These are phyloP conservation scores for Cyberlindnera mycetangii DNA, from an alignment of 805 yeast genomes.

Conservation along the genomic window DNA sequence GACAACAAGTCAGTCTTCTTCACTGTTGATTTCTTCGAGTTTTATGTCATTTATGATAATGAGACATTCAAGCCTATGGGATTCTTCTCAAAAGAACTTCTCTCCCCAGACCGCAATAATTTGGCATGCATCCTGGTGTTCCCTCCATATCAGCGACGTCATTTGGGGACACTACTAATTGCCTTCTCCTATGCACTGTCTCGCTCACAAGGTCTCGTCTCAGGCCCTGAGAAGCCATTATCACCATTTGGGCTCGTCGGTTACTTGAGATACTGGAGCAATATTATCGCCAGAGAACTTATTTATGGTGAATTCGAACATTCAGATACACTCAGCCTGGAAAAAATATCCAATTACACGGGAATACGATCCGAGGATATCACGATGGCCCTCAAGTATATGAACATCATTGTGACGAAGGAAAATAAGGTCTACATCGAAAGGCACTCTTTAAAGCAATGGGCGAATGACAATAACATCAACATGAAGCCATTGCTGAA, in stretches of 20 bases:
- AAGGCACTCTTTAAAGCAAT: slow-evolving; percentile 11
- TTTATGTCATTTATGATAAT: slow-evolving; percentile 66
- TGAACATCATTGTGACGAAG: slow-evolving; percentile 42
- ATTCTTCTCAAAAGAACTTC: slow-evolving; percentile 83
- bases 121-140: slow-evolving; percentile 88
- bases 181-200: slow-evolving; percentile 83
- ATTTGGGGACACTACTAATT: slow-evolving; percentile 75
- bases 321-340: slow-evolving; percentile 37
- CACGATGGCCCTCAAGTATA: slow-evolving; percentile 52
- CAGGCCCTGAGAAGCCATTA: slow-evolving; percentile 92
- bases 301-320: slow-evolving; percentile 38
- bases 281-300: slow-evolving; percentile 43
- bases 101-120: slow-evolving; percentile 76
- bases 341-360: slow-evolving; percentile 50
- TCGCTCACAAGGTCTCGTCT: slow-evolving; percentile 53
- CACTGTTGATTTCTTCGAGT: slow-evolving; percentile 73
- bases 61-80: slow-evolving; percentile 66
- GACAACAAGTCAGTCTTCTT: slow-evolving; percentile 89
- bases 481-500: slow-evolving; percentile 15
- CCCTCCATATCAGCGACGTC: slow-evolving; percentile 85
- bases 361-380: slow-evolving; percentile 67
- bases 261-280: slow-evolving; percentile 76
- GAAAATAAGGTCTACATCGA: slow-evolving; percentile 21
- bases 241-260: slow-evolving; percentile 77
- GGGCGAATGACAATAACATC: slow-evolving; percentile 20